Evolutionary conservation across 768 basidiomycete genomes (phyloP).

Genomic region (Brasilioporus rufonigricans): DNA sequence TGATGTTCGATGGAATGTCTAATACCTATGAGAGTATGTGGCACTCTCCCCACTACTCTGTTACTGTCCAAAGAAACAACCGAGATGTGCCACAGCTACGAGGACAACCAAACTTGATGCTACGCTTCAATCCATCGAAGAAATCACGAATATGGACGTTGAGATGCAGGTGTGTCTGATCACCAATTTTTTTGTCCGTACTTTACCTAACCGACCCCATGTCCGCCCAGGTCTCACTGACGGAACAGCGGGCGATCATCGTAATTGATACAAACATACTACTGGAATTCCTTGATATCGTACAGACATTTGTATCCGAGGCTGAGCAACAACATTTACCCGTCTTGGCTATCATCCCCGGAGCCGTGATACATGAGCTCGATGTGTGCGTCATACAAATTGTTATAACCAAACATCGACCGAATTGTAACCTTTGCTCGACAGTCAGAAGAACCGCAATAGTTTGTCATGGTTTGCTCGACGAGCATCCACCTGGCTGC

Average conservation of each 20-base stretch:
- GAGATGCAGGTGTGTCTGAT: slow-evolving; percentile 64
- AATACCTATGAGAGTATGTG: slow-evolving; percentile 10
- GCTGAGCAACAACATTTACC: slow-evolving; percentile 48
- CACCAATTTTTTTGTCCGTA: neutral
- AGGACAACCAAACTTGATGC: slow-evolving; percentile 24
- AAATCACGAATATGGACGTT: slow-evolving; percentile 62
- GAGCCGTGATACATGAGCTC: slow-evolving; percentile 72
- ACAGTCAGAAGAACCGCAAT: slow-evolving; percentile 41
- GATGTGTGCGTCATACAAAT: slow-evolving; percentile 51
- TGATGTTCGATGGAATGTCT: neutral
- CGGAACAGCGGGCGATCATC: slow-evolving; percentile 45
- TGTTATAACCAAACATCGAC: neutral
- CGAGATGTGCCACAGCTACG: slow-evolving; percentile 2
- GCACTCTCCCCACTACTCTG: neutral
- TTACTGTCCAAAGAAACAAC: neutral
- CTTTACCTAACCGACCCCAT: neutral
- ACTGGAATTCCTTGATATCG: slow-evolving; percentile 59
- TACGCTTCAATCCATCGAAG: slow-evolving; percentile 51
- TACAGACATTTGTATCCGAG: slow-evolving; percentile 65
- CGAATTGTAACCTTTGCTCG: neutral
- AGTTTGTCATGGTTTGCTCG: slow-evolving; percentile 62
- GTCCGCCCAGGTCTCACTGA: slow-evolving; percentile 38
- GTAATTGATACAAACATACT: slow-evolving; percentile 82
- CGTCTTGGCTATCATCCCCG: slow-evolving; percentile 67
- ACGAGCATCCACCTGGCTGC: slow-evolving; percentile 66